Base-by-base conservation (phyloP, 257 asterid species). In the Orobanche coerulescens region DNA sequence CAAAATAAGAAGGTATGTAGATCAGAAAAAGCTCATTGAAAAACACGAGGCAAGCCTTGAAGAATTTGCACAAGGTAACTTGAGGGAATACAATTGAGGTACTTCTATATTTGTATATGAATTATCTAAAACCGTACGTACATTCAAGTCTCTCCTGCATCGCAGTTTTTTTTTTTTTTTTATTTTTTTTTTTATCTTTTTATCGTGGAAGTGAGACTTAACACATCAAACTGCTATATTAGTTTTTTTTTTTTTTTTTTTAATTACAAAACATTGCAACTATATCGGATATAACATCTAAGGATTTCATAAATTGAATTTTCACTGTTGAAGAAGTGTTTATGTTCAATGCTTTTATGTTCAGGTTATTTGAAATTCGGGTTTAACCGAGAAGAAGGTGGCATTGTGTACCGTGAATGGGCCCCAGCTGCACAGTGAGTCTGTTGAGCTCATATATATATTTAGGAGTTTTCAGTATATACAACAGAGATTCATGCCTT, bases 351-450 rank as follows among this genome's bases (percentile, higher is more conserved):
- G 25, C 33, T 44, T 6, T 61, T 44, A 47, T 43, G 43, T 71
- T 39, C 83, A 88, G 98, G 98, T 70, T 92, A 88, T 68, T 43
- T 71, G 71, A 84, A 74, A 72, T 88, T 82, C 56, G 97, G 98
- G 52, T 92, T 88, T 63, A 88, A 86, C 71, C 78, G 80, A 42
- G 95, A 84, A 74, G 84, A 92, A 49, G 94, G 84, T 72, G 73
- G 81, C 83, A 75, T 80, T 39, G 78, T 84, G 67, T 88, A 88
- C 75, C 82, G 88, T 66, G 97, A 88, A 77, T 92, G 98, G 98
- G 94, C 95, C 51, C 97, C 98, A 70, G 94, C 95, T 49, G 98
- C 98, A 58, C 81, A 76, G 98, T 88, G 71, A 83, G 97, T 84
- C 46, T 69, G 44, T 62, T 57, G 54, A 52, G 64, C 71, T 69